Evolutionary conservation across 441 rosid genomes (phyloP), one percentile per base, ranked within the genome.

Genomic region (Erodium trifolium): DNA sequence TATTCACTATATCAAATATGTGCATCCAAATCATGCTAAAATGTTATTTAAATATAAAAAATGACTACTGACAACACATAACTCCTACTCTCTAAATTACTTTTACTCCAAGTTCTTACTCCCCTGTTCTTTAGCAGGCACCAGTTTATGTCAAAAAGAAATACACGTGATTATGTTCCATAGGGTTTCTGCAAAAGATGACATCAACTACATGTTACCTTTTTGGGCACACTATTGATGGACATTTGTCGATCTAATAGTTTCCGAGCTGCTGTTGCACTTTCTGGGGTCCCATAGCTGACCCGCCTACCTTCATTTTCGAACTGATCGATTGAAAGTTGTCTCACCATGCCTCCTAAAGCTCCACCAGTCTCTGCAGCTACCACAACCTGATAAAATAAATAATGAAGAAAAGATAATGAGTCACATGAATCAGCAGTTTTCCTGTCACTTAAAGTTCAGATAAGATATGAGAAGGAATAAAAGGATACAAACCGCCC

Each of bases 291-390:
- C 68, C 97, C 99, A 73, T 94, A 88, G 80, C 97, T 83, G 62
- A 91, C 99, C 85, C 96, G 88, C 68, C 97, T 87, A 68, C 97
- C 96, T 82, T 94, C 97, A 75, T 91, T 94, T 83, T 94, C 99
- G 78, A 94, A 94, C 77, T 90, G 97, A 77, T 94, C 97, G 64
- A 91, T 90, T 1, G 99, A 90, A 78, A 91, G 91, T 78, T 87
- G 96, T 75, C 97, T 85, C 70, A 94, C 97, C 96, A 92, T 85
- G 77, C 97, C 96, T 78, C 97, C 97, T 81, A 94, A 83, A 72
- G 96, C 99, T 75, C 99, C 99, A 72, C 91, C 91, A 34, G 97
- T 87, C 83, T 94, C 97, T 75, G 97, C 92, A 70, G 99, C 96
- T 70, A 94, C 87, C 78, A 94, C 99, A 53, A 94, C 97, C 99